Base-by-base conservation (phyloP, 192 early-diverging fungal genomes). In the Chytriomyces confervae region DNA sequence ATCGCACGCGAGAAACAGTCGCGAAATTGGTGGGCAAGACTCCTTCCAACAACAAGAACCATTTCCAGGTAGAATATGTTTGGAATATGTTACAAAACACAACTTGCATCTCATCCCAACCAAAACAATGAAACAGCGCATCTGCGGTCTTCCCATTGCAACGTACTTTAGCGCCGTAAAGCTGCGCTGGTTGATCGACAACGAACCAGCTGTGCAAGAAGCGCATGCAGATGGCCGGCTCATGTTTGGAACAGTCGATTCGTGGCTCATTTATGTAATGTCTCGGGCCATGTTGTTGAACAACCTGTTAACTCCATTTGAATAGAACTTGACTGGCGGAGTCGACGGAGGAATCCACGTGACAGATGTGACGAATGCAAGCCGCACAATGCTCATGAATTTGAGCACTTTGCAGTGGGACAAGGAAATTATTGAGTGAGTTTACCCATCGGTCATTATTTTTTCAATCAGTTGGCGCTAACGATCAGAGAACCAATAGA, bases 311-410 rank as follows among this genome's bases (percentile, higher is more conserved):
- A 18, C 13, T 67, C 27, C 36, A 71, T 27, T 10, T 13, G 20
- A 24, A 48, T 68, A 93, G 90, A 95, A 96, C 80, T 82, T 98
- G 66, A 96, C 96, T 7, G 96, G 96, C 66, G 92, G 91, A 43
- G 75, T 79, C 18, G 66, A 91, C 48, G 90, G 88, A 6, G 93
- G 93, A 20, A 80, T 88, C 27, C 92, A 94, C 78, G 89, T 93
- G 13, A 96, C 96, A 0, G 96, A 98, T 79, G 94, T 95, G 27
- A 95, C 96, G 23, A 98, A 98, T 80, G 96, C 96, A 23, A 92
- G 91, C 74, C 92, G 96, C 65, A 98, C 96, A 4, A 96, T 96
- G 95, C 85, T 98, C 4, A 96, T 98, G 95, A 91, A 96, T 79
- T 84, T 98, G 53, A 81, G 90, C 29, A 88, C 89, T 44, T 85